A percentile compares a stretch with the other conserved stretches of the same genome.
Conservation (phyloP, 2,329 filamentous ascomycete genomes). For the Aspergillus sp. region DNA sequence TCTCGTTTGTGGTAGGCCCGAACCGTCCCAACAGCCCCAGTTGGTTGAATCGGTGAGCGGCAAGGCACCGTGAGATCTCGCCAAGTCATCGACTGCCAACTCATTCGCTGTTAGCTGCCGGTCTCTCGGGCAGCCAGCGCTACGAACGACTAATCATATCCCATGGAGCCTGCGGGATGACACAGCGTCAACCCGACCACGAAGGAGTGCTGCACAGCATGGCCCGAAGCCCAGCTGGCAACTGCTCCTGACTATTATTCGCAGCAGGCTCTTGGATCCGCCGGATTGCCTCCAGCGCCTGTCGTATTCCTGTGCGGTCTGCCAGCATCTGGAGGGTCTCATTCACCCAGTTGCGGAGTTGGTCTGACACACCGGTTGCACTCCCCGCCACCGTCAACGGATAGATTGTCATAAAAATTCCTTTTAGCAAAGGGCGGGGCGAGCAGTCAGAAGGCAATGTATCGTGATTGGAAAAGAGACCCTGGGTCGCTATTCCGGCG, state of each 20-base stretch:
- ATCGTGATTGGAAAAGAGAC: slow-evolving; percentile 8
- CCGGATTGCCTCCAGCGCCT: slow-evolving; percentile 12
- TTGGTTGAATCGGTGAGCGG: too few species aligned
- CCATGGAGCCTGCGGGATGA: background rate
- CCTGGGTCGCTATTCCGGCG: slow-evolving; percentile 21
- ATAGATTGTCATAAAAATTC: slow-evolving; percentile 25
- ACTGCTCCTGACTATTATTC: background rate
- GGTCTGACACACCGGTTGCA: slow-evolving; percentile 19
- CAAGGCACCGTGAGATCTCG: background rate
- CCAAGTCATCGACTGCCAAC: slow-evolving; percentile 1
- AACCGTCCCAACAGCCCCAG: too few species aligned
- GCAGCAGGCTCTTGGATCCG: background rate
- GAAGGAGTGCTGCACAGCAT: background rate
- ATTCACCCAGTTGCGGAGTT: slow-evolving; percentile 23
- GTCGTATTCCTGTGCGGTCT: slow-evolving; percentile 21
- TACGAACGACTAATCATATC: background rate
- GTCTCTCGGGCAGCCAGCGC: background rate
- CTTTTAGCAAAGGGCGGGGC: slow-evolving; percentile 20
- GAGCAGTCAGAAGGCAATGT: background rate
- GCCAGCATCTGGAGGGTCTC: slow-evolving; percentile 21
- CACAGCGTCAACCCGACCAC: background rate
- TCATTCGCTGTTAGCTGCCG: background rate
- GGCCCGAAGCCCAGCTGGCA: background rate
- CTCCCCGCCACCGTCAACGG: slow-evolving; percentile 22
- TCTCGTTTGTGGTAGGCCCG: too few species aligned